Evolutionary conservation across 164 flowering plant species (phyloP).

Genomic region (Macadamia tetraphylla): DNA sequence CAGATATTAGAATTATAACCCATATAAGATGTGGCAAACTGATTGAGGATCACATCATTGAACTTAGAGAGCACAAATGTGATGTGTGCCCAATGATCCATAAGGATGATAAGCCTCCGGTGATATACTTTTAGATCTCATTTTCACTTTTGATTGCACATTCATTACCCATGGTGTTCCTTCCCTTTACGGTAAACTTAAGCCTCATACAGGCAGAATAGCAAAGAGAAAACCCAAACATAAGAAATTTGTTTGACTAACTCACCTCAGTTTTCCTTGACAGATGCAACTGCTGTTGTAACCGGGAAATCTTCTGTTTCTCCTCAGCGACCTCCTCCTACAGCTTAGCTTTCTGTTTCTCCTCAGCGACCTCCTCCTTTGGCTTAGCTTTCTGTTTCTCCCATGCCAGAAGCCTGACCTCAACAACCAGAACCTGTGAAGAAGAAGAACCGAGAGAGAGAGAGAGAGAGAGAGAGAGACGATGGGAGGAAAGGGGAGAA

Average conservation of each 20-base stretch:
- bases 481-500: not conserved
- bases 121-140: too few relatives aligned
- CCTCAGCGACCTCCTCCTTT: too few relatives aligned
- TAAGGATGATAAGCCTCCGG: too few relatives aligned
- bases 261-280: constrained; percentile 75
- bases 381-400: constrained; percentile 28
- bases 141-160: not conserved
- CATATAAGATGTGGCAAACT: too few relatives aligned
- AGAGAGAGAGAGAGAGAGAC: not conserved
- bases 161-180: not conserved
- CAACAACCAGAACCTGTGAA: too few relatives aligned
- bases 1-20: too few relatives aligned
- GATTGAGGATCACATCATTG: too few relatives aligned
- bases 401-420: constrained; percentile 62
- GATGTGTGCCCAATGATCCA: too few relatives aligned
- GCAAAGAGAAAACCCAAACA: not conserved
- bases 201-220: not conserved
- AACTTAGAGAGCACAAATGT: too few relatives aligned
- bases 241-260: not conserved
- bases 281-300: constrained; percentile 43
- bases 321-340: constrained; percentile 78
- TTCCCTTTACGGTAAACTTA: not conserved
- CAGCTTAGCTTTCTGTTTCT: constrained; percentile 63
- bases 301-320: constrained; percentile 55
- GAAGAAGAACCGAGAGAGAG: not conserved